Conservation (phyloP, 2,329 filamentous ascomycete genomes). For the Fusarium buxicola region DNA sequence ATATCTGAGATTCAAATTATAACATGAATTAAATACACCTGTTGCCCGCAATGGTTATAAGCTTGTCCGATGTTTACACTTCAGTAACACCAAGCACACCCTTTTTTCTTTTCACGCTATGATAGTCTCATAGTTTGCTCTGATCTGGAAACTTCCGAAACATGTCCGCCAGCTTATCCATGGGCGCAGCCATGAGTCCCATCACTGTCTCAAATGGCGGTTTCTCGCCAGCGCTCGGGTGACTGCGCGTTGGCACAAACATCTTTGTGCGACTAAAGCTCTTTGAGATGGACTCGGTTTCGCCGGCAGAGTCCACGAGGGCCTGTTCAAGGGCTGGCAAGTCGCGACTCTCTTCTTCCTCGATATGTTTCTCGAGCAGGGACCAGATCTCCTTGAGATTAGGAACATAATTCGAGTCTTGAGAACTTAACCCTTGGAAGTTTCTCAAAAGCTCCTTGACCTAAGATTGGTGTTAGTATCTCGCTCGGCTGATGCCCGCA, state of each 20-base stretch:
- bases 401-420: constrained; percentile 56
- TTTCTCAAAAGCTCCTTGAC: constrained; percentile 62
- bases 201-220: constrained; percentile 67
- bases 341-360: constrained; percentile 62
- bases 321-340: constrained; percentile 60
- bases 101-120: neutral
- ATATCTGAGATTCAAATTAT: too few species aligned
- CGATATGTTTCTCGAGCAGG: constrained; percentile 59
- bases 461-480: constrained; percentile 46
- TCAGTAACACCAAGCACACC: too few species aligned
- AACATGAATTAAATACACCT: too few species aligned
- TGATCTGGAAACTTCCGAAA: constrained; percentile 61
- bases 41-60: too few species aligned
- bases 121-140: neutral
- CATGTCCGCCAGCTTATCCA: constrained; percentile 66
- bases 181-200: constrained; percentile 65
- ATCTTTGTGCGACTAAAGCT: constrained; percentile 64
- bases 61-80: too few species aligned
- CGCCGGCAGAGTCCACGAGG: constrained; percentile 42
- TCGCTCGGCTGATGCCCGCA: too few species aligned
- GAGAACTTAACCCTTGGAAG: constrained; percentile 59
- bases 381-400: constrained; percentile 58
- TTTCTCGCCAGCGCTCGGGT: constrained; percentile 62
- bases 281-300: constrained; percentile 52
- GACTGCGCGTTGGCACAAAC: constrained; percentile 64